Conservation (phyloP, 1,139 yeast species). For the Hemisphaericaspora subhashii region DNA sequence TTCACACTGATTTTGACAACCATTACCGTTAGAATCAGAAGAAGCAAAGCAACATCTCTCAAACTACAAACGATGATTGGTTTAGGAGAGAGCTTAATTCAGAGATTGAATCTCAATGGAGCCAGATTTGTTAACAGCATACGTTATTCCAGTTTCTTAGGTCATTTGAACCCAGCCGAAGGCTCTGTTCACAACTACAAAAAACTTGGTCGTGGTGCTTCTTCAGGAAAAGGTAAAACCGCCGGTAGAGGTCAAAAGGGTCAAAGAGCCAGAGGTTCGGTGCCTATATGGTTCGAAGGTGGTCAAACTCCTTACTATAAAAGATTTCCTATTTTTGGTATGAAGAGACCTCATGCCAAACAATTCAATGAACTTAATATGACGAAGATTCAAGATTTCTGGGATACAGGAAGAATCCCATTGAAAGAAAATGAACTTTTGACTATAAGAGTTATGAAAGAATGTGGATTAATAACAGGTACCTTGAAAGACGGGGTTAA, state of each 20-base stretch:
- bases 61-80: slow-evolving; percentile 7
- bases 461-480: slow-evolving; percentile 72
- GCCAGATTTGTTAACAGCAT: slow-evolving; percentile 10
- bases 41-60: not conserved
- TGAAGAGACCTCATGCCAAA: slow-evolving; percentile 57
- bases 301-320: slow-evolving; percentile 95
- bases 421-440: slow-evolving; percentile 64
- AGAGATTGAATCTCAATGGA: slow-evolving; percentile 6
- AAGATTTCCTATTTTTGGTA: slow-evolving; percentile 89
- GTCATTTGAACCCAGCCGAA: slow-evolving; percentile 39
- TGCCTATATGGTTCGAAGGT: slow-evolving; percentile 96
- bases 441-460: slow-evolving; percentile 62
- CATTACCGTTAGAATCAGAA: not conserved
- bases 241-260: slow-evolving; percentile 98
- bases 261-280: slow-evolving; percentile 92
- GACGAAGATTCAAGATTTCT: slow-evolving; percentile 58
- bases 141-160: slow-evolving; percentile 30
- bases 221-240: slow-evolving; percentile 89
- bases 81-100: slow-evolving; percentile 7
- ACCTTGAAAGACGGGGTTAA: slow-evolving; percentile 78
- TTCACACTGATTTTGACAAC: not conserved
- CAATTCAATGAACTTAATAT: slow-evolving; percentile 56
- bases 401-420: slow-evolving; percentile 68
- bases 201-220: slow-evolving; percentile 96
- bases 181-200: slow-evolving; percentile 50